Percentiles rank a stretch among this genome's conserved stretches.
These are phyloP conservation scores for Pterulicium gracile DNA, from an alignment of 1,284 basidiomycete genomes.

Conservation along the genomic window DNA sequence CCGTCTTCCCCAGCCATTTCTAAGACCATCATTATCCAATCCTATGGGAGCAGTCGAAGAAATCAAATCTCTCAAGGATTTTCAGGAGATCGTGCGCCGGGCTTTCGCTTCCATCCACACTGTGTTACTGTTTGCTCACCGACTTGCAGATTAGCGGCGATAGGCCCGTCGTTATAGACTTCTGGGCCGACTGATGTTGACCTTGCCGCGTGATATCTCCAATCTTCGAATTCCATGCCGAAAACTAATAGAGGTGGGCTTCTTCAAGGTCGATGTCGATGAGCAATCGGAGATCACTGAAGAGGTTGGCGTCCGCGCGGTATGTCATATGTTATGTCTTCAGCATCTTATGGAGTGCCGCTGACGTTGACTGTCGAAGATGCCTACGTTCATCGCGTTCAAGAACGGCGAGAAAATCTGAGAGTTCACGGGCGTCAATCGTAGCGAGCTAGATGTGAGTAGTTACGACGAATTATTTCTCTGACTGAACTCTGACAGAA, in stretches of 20 bases:
- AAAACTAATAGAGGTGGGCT: not conserved
- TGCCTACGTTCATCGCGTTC: not conserved
- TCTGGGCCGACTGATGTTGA: constrained; percentile 49
- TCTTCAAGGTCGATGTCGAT: not conserved
- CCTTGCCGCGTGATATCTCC: not conserved
- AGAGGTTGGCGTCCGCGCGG: not conserved
- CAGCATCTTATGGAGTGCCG: not conserved
- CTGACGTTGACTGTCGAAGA: not conserved
- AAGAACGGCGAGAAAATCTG: not conserved
- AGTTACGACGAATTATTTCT: too few species aligned
- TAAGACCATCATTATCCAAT: too few species aligned
- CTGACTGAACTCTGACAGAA: too few species aligned
- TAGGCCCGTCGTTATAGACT: constrained; percentile 62
- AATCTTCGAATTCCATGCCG: not conserved
- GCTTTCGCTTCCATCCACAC: too few species aligned
- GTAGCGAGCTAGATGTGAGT: not conserved
- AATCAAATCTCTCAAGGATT: too few species aligned
- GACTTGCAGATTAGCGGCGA: constrained; percentile 48
- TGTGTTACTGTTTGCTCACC: too few species aligned
- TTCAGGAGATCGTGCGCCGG: too few species aligned
- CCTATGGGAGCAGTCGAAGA: too few species aligned
- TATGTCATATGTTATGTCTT: not conserved
- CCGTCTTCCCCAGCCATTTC: too few species aligned
- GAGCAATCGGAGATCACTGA: not conserved
- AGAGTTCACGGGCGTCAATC: not conserved